These are phyloP conservation scores for Akanthomyces muscarius DNA, from an alignment of 2,329 filamentous ascomycete species.

Conservation along the genomic window DNA sequence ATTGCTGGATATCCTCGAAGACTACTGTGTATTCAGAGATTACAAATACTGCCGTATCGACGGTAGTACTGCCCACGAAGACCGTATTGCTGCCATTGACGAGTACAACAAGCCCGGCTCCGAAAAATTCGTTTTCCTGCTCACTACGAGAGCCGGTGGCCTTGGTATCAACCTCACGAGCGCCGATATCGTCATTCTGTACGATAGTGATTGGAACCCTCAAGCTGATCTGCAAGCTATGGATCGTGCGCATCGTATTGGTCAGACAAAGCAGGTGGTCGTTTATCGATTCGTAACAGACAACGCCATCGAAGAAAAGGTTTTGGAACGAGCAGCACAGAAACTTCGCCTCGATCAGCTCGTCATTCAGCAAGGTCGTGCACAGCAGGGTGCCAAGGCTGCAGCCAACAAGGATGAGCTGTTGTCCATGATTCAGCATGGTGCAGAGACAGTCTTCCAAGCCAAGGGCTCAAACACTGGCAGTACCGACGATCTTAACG, in stretches of 20 bases:
- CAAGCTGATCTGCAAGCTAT: constrained; percentile 98
- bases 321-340: constrained; percentile 91
- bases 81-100: constrained; percentile 95
- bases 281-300: constrained; percentile 98
- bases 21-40: constrained; percentile 94
- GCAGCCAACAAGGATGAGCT: constrained; percentile 95
- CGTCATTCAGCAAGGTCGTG: constrained; percentile 94
- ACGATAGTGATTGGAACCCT: constrained; percentile 98
- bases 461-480: constrained; percentile 63
- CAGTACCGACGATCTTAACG: constrained; percentile 62
- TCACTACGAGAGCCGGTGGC: constrained; percentile 93
- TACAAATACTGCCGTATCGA: constrained; percentile 98
- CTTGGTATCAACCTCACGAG: constrained; percentile 94
- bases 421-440: constrained; percentile 97
- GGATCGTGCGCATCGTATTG: constrained; percentile 97
- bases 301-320: constrained; percentile 97
- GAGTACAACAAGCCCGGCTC: constrained; percentile 96
- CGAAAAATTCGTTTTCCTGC: constrained; percentile 92
- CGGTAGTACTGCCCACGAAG: constrained; percentile 92
- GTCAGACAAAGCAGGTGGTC: constrained; percentile 95
- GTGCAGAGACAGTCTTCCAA: constrained; percentile 90
- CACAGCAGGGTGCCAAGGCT: constrained; percentile 84
- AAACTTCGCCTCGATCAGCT: constrained; percentile 95
- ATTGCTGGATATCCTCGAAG: constrained; percentile 91
- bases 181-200: constrained; percentile 93